phyloP scores from a whole-genome alignment of 2,329 filamentous ascomycete genomes.

The Arthrobotrys megalospora region DNA sequence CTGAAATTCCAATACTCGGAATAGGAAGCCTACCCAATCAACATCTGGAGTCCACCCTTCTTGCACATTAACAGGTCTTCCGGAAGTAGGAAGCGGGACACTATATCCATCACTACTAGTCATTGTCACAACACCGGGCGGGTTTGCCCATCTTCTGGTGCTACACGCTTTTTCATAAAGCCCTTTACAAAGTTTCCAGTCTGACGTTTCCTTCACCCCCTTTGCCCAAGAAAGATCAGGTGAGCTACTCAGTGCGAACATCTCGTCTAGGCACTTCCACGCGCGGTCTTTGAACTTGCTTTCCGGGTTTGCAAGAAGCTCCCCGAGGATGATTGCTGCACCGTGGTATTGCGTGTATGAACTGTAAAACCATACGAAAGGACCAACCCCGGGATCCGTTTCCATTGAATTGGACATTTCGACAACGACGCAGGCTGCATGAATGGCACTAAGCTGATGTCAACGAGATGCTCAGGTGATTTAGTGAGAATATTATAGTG shows the following conservation, averaged over 20 bases:
- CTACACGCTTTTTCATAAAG: conserved; percentile 56
- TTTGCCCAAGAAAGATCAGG: conserved; percentile 55
- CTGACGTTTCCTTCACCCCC: conserved; percentile 25
- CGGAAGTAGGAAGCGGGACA: conserved; percentile 52
- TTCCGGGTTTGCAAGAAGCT: conserved; percentile 51
- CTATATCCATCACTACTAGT: conserved; percentile 54
- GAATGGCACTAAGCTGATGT: conserved; percentile 44
- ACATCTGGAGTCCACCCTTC: conserved; percentile 47
- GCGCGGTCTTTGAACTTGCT: conserved; percentile 47
- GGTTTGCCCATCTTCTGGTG: conserved; percentile 42
- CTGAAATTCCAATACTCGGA: background rate
- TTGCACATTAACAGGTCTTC: conserved; percentile 22
- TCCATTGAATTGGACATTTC: conserved; percentile 61
- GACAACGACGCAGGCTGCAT: conserved; percentile 54
- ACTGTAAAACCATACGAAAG: conserved; percentile 58
- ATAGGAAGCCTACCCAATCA: conserved; percentile 46
- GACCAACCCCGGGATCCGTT: conserved; percentile 59
- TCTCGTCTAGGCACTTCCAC: conserved; percentile 53
- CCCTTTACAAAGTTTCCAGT: conserved; percentile 56
- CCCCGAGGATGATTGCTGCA: conserved; percentile 53
- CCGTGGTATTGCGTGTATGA: conserved; percentile 59
- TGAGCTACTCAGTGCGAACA: conserved; percentile 54
- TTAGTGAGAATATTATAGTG: background rate
- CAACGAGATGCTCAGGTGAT: background rate
- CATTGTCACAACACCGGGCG: conserved; percentile 42